These are phyloP conservation scores for Anacardium occidentale DNA, from an alignment of 345 rosid species.

Conservation along the genomic window DNA sequence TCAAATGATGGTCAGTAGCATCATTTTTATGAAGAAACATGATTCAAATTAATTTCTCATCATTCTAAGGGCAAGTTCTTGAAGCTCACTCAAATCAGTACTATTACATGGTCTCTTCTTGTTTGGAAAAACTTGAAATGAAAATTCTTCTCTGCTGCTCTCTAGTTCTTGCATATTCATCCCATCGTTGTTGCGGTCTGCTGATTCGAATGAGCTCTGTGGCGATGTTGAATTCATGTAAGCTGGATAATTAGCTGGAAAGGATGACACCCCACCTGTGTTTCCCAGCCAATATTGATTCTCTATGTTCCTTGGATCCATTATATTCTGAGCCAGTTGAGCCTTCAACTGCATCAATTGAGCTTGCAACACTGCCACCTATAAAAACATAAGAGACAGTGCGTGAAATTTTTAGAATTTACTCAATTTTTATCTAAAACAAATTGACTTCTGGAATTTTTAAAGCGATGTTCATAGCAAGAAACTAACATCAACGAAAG, in stretches of 20 bases:
- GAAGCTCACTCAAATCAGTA: slow-evolving; percentile 72
- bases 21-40: slow-evolving; percentile 1
- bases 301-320: slow-evolving; percentile 29
- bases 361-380: slow-evolving; percentile 86
- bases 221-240: slow-evolving; percentile 61
- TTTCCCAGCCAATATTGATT: slow-evolving; percentile 45
- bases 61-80: slow-evolving; percentile 82
- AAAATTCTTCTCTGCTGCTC: slow-evolving; percentile 38
- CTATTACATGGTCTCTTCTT: slow-evolving; percentile 44
- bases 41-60: slow-evolving; percentile 53
- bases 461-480: no score
- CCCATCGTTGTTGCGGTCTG: slow-evolving; percentile 33
- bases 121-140: slow-evolving; percentile 31
- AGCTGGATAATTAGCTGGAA: slow-evolving; percentile 27
- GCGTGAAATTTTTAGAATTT: no score
- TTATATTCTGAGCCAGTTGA: slow-evolving; percentile 53
- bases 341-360: slow-evolving; percentile 87
- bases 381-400: background rate
- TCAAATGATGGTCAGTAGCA: slow-evolving; percentile 6
- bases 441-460: no score
- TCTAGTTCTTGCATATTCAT: slow-evolving; percentile 36
- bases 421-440: no score
- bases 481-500: no score
- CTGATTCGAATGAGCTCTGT: slow-evolving; percentile 70
- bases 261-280: slow-evolving; percentile 25